Evolutionary conservation across 768 basidiomycete genomes (phyloP).

Genomic region (Naganishia onofrii): DNA sequence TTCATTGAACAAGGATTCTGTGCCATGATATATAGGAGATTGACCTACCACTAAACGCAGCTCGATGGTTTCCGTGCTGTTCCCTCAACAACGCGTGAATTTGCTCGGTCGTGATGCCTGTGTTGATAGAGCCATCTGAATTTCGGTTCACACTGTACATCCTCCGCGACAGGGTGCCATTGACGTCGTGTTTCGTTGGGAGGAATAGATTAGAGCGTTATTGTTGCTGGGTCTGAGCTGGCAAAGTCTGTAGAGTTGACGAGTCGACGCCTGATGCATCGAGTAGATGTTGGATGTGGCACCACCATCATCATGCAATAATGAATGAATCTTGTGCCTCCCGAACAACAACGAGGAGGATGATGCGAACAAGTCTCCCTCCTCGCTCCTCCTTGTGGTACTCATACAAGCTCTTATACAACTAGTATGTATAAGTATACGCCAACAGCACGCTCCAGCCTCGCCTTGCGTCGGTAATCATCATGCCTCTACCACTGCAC

Average conservation of each 20-base stretch:
- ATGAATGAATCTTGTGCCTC: neutral
- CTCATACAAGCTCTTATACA: too few relatives aligned
- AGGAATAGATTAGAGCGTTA: neutral
- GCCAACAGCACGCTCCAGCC: neutral
- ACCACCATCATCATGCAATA: too few relatives aligned
- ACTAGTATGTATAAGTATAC: neutral
- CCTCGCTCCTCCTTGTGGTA: neutral
- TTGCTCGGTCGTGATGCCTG: slow-evolving; percentile 18
- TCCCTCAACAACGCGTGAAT: neutral
- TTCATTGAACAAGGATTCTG: neutral
- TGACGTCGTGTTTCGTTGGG: neutral
- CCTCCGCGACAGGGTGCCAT: slow-evolving; percentile 18
- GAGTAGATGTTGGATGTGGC: too few relatives aligned
- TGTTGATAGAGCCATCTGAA: neutral
- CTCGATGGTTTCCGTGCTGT: neutral
- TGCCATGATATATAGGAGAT: neutral
- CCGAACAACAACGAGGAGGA: neutral
- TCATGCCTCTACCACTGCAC: neutral
- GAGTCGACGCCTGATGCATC: too few relatives aligned
- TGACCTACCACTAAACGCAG: neutral
- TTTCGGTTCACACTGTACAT: slow-evolving; percentile 22
- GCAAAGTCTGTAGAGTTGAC: too few relatives aligned
- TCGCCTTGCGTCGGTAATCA: neutral
- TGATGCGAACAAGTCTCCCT: slow-evolving; percentile 6
- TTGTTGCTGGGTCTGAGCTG: too few relatives aligned